A percentile compares a stretch with the other conserved stretches of the same genome.
Conservation (phyloP, 495 filamentous ascomycete species). For the Tetracladium setigerum region DNA sequence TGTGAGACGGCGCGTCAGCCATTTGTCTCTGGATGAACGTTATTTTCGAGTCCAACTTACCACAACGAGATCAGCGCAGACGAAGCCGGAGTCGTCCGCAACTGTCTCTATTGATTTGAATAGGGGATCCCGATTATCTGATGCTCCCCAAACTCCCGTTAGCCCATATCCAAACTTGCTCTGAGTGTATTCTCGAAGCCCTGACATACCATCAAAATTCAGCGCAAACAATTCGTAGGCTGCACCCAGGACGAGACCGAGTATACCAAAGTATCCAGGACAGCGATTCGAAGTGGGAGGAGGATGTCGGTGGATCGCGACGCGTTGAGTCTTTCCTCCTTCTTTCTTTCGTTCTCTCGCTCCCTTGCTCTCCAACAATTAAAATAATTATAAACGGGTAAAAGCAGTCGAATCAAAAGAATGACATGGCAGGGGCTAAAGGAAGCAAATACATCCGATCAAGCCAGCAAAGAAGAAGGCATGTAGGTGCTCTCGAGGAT, state of each 20-base stretch:
- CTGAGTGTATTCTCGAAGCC: too few relatives aligned
- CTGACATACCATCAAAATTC: too few relatives aligned
- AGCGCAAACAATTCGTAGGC: too few relatives aligned
- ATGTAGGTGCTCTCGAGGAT: conserved; percentile 3
- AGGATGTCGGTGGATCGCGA: conserved; percentile 11
- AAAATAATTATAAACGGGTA: conserved; percentile 2
- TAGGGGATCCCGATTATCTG: conserved; percentile 21
- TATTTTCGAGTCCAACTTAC: conserved; percentile 27
- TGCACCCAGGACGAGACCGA: too few relatives aligned
- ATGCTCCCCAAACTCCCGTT: background rate
- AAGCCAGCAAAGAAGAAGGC: conserved; percentile 14
- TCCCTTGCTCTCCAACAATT: background rate
- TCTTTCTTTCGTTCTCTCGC: too few relatives aligned
- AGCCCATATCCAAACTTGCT: too few relatives aligned
- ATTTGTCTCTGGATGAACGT: background rate
- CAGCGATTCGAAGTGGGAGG: conserved; percentile 5
- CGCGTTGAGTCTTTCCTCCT: conserved; percentile 10
- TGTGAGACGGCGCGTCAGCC: conserved; percentile 4
- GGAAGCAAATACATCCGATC: conserved; percentile 20
- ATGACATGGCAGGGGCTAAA: conserved; percentile 16
- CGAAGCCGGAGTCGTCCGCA: conserved; percentile 44
- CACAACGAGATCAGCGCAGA: conserved; percentile 48
- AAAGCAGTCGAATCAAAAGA: conserved; percentile 19
- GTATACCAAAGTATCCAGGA: background rate
- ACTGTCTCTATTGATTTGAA: conserved; percentile 35